phyloP scores from a whole-genome alignment of 2,329 filamentous ascomycete species.

The Cladorrhinum sp. region DNA sequence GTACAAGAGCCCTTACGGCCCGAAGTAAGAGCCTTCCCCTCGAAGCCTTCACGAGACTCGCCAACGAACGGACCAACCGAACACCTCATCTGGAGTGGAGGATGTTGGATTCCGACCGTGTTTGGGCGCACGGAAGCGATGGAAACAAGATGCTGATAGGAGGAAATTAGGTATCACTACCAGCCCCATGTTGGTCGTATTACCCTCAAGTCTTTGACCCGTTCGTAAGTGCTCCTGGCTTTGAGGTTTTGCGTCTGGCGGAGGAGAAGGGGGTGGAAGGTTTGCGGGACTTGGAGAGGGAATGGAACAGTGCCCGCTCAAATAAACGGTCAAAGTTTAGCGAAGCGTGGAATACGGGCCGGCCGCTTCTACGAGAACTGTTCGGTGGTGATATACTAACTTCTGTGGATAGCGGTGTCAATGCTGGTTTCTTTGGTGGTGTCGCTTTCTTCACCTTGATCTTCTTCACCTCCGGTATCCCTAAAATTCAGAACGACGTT shows the following conservation, averaged over 20 bases:
- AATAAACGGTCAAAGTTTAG: too few species aligned
- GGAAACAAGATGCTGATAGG: constrained; percentile 30
- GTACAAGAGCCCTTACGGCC: constrained; percentile 63
- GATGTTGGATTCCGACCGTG: too few species aligned
- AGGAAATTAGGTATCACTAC: constrained; percentile 52
- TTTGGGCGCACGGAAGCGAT: too few species aligned
- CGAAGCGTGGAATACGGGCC: background rate
- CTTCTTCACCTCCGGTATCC: constrained; percentile 61
- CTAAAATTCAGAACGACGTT: constrained; percentile 57
- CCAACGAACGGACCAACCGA: background rate
- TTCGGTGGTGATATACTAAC: constrained; percentile 10
- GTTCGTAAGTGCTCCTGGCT: constrained; percentile 47
- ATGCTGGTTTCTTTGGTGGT: constrained; percentile 53
- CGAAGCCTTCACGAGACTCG: background rate
- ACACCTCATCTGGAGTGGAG: background rate
- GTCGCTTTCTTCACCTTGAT: constrained; percentile 57
- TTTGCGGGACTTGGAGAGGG: too few species aligned
- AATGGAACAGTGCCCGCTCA: too few species aligned
- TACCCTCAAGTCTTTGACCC: constrained; percentile 45
- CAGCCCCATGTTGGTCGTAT: constrained; percentile 54
- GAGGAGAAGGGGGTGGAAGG: too few species aligned
- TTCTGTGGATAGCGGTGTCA: constrained; percentile 44
- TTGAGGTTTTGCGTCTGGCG: too few species aligned
- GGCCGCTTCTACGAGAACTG: background rate
- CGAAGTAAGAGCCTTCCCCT: constrained; percentile 54